Evolutionary conservation across 352 stramenopile species (phyloP).

Genomic region (Globisporangium solare): DNA sequence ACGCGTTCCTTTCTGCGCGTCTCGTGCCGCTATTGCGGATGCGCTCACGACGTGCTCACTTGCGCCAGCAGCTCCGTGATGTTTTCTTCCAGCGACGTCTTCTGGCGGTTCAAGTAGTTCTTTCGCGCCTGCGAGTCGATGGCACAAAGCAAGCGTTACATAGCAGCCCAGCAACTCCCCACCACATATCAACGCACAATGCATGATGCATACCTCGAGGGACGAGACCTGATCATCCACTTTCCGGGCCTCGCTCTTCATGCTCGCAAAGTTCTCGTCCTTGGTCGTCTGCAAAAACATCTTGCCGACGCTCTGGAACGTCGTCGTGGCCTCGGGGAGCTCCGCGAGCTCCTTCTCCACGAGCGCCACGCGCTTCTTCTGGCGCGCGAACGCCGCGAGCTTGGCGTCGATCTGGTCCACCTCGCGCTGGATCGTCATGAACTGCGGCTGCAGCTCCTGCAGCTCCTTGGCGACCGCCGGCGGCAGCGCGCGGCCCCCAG

Average conservation of each 20-base stretch:
- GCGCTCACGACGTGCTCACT: constrained; percentile 32
- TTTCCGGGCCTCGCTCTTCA: constrained; percentile 54
- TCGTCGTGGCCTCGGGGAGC: constrained; percentile 53
- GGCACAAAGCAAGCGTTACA: background rate
- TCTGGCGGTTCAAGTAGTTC: constrained; percentile 78
- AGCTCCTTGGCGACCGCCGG: constrained; percentile 68
- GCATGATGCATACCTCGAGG: constrained; percentile 39
- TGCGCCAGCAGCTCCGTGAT: constrained; percentile 81
- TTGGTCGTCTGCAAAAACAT: constrained; percentile 72
- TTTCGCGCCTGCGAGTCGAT: constrained; percentile 42
- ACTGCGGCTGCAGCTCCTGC: constrained; percentile 78
- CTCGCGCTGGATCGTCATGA: constrained; percentile 71
- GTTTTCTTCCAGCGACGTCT: constrained; percentile 75
- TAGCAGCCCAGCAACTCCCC: background rate
- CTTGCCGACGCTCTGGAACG: constrained; percentile 77
- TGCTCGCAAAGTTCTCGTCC: constrained; percentile 44
- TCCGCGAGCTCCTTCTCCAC: constrained; percentile 68
- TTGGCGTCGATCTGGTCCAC: constrained; percentile 77
- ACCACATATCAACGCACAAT: background rate
- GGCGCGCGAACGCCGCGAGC: constrained; percentile 42
- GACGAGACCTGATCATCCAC: constrained; percentile 69
- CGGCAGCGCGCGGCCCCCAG: constrained; percentile 40
- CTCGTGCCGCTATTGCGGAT: background rate
- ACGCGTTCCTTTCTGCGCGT: constrained; percentile 6
- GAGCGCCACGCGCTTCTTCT: constrained; percentile 76